Percentiles rank a stretch among this genome's conserved stretches.
phyloP scores from a whole-genome alignment of 345 rosid species.

The Viola odorata region DNA sequence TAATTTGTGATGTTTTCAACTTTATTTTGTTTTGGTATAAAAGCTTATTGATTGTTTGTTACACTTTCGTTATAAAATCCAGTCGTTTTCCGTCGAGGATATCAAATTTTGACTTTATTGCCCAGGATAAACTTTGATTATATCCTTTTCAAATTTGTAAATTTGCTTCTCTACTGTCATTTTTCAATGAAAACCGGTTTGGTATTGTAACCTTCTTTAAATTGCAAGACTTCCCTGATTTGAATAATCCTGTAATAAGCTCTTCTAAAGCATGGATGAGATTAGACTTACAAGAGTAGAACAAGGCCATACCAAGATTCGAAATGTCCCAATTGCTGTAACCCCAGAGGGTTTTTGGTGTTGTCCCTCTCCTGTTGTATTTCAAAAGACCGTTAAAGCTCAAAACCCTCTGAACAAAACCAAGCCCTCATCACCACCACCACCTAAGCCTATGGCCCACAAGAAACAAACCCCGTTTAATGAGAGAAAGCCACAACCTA shows the following conservation, averaged over 20 bases:
- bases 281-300: constrained; percentile 65
- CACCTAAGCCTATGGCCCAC: constrained; percentile 42
- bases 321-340: constrained; percentile 90
- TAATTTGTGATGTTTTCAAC: constrained; percentile 4
- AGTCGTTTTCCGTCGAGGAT: background rate
- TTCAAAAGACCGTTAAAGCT: constrained; percentile 72
- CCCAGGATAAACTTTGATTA: background rate
- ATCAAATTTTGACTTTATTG: background rate
- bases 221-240: constrained; percentile 12
- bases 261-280: constrained; percentile 61
- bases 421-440: constrained; percentile 50
- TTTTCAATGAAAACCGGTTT: constrained; percentile 2
- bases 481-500: constrained; percentile 53
- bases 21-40: constrained; percentile 2
- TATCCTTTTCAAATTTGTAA: background rate
- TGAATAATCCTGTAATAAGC: constrained; percentile 25
- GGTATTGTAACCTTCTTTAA: constrained; percentile 4
- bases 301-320: constrained; percentile 76
- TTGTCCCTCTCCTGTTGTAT: constrained; percentile 90
- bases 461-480: constrained; percentile 39
- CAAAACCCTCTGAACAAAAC: constrained; percentile 60
- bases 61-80: background rate
- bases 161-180: background rate
- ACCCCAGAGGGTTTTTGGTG: constrained; percentile 99
- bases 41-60: background rate